These are phyloP conservation scores for Rhodotorula diobovata DNA, from an alignment of 768 basidiomycete genomes.

Conservation along the genomic window DNA sequence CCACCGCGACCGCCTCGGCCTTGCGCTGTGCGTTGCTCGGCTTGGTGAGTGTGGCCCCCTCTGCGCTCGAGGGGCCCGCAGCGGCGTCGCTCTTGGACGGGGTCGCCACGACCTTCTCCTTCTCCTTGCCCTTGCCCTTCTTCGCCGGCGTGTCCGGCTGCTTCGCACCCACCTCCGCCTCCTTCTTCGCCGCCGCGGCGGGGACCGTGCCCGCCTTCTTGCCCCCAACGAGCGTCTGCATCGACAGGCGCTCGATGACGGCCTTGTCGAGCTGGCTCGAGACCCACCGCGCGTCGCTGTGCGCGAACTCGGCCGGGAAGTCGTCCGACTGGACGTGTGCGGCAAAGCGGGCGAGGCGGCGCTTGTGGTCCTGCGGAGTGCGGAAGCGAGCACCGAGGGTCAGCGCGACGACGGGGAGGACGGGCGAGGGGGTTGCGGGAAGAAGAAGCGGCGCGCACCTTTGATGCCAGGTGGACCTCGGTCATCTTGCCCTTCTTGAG, in stretches of 20 bases:
- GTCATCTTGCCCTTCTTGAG: slow-evolving; percentile 36
- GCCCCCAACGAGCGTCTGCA: slow-evolving; percentile 32
- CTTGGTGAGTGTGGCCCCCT: not conserved
- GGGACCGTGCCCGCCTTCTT: slow-evolving; percentile 22
- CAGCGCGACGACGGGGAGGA: no score
- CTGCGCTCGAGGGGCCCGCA: not conserved
- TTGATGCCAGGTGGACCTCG: slow-evolving; percentile 32
- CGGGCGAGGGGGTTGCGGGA: no score
- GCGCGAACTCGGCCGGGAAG: slow-evolving; percentile 14
- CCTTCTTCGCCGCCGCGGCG: not conserved
- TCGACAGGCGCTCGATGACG: slow-evolving; percentile 23
- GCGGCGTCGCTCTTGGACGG: not conserved
- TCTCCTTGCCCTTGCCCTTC: slow-evolving; percentile 6
- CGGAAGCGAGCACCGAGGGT: not conserved
- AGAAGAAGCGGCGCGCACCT: slow-evolving; percentile 11
- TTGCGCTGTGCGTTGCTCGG: not conserved
- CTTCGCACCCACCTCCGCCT: not conserved
- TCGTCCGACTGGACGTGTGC: slow-evolving; percentile 20
- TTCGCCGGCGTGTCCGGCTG: not conserved
- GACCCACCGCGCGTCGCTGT: slow-evolving; percentile 34
- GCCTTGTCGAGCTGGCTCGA: slow-evolving; percentile 29
- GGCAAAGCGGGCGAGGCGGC: slow-evolving; percentile 31
- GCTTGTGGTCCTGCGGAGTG: slow-evolving; percentile 32
- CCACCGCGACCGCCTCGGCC: not conserved
- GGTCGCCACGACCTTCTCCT: not conserved